Percentiles rank a stretch among this genome's conserved stretches.
phyloP scores from a whole-genome alignment of 306 rosid species.

The Leucaena leucocephala region DNA sequence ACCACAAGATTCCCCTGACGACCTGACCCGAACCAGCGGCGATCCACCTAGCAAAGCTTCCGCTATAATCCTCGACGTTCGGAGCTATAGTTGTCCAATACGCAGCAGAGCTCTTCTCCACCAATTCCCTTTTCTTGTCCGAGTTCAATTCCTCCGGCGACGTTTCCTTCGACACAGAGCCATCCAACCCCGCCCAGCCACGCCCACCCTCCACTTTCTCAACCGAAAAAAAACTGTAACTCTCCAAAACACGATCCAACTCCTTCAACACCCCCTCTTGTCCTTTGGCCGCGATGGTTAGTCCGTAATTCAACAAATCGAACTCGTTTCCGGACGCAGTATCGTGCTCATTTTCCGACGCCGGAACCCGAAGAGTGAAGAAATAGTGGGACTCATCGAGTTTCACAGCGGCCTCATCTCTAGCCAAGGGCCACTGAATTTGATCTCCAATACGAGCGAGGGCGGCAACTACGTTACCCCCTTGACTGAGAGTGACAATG shows the following conservation, averaged over 20 bases:
- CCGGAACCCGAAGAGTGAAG: slow-evolving; percentile 64
- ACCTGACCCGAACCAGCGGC: slow-evolving; percentile 87
- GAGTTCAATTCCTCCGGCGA: slow-evolving; percentile 55
- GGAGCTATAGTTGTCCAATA: slow-evolving; percentile 94
- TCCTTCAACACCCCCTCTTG: slow-evolving; percentile 52
- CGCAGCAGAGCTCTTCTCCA: slow-evolving; percentile 67
- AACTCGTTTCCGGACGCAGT: neutral
- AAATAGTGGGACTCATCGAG: slow-evolving; percentile 81
- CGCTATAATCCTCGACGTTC: slow-evolving; percentile 81
- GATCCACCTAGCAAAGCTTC: slow-evolving; percentile 61
- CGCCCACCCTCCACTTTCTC: slow-evolving; percentile 50
- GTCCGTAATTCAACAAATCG: slow-evolving; percentile 67
- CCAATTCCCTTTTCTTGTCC: slow-evolving; percentile 44
- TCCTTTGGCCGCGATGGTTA: slow-evolving; percentile 69
- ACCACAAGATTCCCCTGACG: slow-evolving; percentile 79
- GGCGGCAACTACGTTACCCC: slow-evolving; percentile 61
- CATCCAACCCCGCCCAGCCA: slow-evolving; percentile 64
- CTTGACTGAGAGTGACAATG: slow-evolving; percentile 52
- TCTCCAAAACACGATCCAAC: slow-evolving; percentile 62
- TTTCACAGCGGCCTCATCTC: slow-evolving; percentile 74
- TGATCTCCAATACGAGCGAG: slow-evolving; percentile 67
- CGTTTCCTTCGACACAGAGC: slow-evolving; percentile 46
- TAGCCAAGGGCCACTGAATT: slow-evolving; percentile 83
- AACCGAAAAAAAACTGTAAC: slow-evolving; percentile 63
- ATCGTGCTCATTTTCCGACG: slow-evolving; percentile 8